Evolutionary conservation across 768 basidiomycete species (phyloP).

Genomic region (Calocera viscosa): DNA sequence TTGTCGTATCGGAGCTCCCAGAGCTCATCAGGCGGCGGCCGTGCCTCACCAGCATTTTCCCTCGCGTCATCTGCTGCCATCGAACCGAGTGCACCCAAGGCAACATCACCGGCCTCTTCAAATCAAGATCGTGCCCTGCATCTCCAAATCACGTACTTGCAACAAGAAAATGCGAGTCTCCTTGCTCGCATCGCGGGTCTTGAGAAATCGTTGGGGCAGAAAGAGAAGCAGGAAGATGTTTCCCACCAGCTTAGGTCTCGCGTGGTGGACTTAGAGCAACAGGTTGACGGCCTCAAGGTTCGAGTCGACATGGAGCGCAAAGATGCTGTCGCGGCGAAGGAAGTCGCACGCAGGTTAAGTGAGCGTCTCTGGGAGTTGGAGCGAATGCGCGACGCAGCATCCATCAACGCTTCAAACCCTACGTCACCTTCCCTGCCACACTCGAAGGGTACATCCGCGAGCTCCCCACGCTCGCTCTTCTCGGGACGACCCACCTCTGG

Average conservation of each 20-base stretch:
- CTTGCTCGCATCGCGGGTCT: background rate
- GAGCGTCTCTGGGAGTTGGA: background rate
- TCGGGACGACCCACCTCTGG: background rate
- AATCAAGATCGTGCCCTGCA: slow-evolving; percentile 1
- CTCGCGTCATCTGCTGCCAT: background rate
- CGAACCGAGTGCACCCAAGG: background rate
- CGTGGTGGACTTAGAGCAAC: background rate
- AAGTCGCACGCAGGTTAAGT: background rate
- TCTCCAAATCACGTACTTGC: background rate
- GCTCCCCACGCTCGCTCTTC: background rate
- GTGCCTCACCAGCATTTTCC: background rate
- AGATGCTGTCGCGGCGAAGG: background rate
- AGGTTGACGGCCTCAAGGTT: background rate
- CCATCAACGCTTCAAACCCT: background rate
- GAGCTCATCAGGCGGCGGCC: background rate
- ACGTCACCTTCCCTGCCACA: background rate
- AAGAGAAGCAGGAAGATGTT: background rate
- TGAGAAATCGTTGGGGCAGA: background rate
- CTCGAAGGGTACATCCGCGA: background rate
- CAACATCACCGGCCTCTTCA: background rate
- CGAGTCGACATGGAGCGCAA: background rate
- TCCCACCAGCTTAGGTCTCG: background rate
- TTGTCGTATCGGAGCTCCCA: background rate
- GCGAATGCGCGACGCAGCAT: background rate
- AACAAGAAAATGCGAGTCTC: background rate